Evolutionary conservation across 2,329 filamentous ascomycete genomes (phyloP), one percentile per base, ranked within the genome.

Genomic region (Boeremia exigua): DNA sequence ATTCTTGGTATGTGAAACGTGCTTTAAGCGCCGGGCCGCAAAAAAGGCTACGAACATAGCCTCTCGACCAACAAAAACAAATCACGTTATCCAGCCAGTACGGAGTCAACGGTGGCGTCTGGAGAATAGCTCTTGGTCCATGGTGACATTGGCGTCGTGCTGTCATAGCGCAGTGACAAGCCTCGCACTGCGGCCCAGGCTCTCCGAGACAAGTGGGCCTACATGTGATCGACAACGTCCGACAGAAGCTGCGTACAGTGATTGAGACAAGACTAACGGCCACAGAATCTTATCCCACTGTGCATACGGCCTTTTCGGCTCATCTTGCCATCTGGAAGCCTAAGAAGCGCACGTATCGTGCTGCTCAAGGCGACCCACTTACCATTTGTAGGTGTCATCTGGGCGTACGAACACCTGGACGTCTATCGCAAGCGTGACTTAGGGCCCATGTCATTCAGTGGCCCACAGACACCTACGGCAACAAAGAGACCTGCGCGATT

Each of bases 281-380:
- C 42, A 36, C 62, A 86, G 83, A 95, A 94, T 72, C 82, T 95
- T 34, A 79, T 94, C 39, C 88, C 90, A 7, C 80, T 93, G 51
- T 76, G 88, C 58, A 87, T 93, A 69, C 85, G 90, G 14, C 91
- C 91, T 0, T 80, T 92, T 56, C 84, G 89, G 54, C 80, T 93
- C 39, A 81, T 92, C 61, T 72, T 92, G 45, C 81, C 87, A 6
- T 83, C 86, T 2, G 84, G 88, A 59, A 78, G 82, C 55, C 83
- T 93, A 63, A 87, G 90, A 46, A 78, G 78, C 29, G 79, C 82
- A 52, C 81, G 84, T 42, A 87, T 88, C 56, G 67, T 85, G 37
- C 70, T 87, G 40, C 79, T 87, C 55, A 85, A 84, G 68, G 79
- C 79, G 45, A 86, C 84, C 2, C 85, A 87, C 71, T 78, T 85